Conservation (phyloP, 106 monocot genomes). For the Chionographis japonica region DNA sequence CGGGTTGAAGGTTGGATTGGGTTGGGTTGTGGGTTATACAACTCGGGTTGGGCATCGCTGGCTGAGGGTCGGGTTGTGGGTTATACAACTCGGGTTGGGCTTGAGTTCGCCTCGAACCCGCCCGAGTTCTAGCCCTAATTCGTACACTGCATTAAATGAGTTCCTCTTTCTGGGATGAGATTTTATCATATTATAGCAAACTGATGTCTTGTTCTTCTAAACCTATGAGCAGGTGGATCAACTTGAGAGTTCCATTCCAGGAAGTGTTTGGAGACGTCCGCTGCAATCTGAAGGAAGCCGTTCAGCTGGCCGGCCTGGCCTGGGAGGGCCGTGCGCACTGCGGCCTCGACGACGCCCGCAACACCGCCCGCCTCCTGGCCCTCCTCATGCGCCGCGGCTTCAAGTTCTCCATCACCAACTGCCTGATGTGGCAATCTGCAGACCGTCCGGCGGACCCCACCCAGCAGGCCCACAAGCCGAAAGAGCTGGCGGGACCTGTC, state of each 20-base stretch:
- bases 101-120: too few species aligned
- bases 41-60: too few species aligned
- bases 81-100: too few species aligned
- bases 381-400: constrained; percentile 68
- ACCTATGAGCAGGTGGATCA: constrained; percentile 73
- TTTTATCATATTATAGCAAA: too few species aligned
- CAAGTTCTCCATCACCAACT: constrained; percentile 78
- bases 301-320: constrained; percentile 66
- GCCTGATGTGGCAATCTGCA: constrained; percentile 25
- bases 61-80: too few species aligned
- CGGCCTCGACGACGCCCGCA: constrained; percentile 94
- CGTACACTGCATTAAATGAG: too few species aligned
- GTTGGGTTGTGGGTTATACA: too few species aligned
- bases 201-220: background rate
- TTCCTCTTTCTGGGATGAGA: too few species aligned
- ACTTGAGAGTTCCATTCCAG: constrained; percentile 89
- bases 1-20: too few species aligned
- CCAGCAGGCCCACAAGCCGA: constrained; percentile 22
- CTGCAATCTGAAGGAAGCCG: constrained; percentile 90
- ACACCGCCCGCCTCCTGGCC: constrained; percentile 82
- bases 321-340: constrained; percentile 96
- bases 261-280: constrained; percentile 59
- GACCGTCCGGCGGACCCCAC: constrained; percentile 1
- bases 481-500: constrained; percentile 9
- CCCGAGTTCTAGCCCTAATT: too few species aligned